Evolutionary conservation across 495 filamentous ascomycete genomes (phyloP).

Genomic region (Penicillium malachiteum): DNA sequence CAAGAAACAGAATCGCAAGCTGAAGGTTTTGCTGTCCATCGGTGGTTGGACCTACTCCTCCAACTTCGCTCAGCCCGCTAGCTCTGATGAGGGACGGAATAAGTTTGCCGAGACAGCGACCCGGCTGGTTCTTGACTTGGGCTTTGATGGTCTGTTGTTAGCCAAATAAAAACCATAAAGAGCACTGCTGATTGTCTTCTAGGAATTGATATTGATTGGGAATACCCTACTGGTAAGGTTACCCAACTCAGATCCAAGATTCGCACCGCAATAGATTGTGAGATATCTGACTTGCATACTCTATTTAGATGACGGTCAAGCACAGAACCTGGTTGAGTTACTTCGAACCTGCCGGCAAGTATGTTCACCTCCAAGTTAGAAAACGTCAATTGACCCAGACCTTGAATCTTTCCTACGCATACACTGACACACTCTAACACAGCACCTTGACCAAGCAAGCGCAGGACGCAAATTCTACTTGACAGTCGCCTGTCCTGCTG

Average conservation of each 20-base stretch:
- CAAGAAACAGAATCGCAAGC: constrained; percentile 81
- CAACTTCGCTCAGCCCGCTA: constrained; percentile 73
- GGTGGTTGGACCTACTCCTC: constrained; percentile 94
- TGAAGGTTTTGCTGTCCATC: constrained; percentile 90
- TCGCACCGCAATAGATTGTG: too few relatives aligned
- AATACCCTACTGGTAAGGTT: constrained; percentile 44
- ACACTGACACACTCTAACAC: constrained; percentile 7
- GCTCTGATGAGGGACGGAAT: constrained; percentile 62
- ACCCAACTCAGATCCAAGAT: too few relatives aligned
- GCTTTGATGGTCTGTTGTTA: constrained; percentile 51
- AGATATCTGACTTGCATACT: constrained; percentile 6
- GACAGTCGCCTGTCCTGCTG: constrained; percentile 68
- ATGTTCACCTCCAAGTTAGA: not conserved
- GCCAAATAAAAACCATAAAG: not conserved
- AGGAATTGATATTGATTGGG: constrained; percentile 67
- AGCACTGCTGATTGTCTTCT: not conserved
- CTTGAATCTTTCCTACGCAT: too few relatives aligned
- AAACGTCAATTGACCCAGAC: not conserved
- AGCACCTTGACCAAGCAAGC: constrained; percentile 60
- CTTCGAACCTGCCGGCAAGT: constrained; percentile 62
- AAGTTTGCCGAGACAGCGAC: constrained; percentile 73
- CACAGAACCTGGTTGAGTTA: constrained; percentile 67
- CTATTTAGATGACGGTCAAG: constrained; percentile 52
- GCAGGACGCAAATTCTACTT: constrained; percentile 63
- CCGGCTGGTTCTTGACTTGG: constrained; percentile 64